These are phyloP conservation scores for Tylopilus balloui DNA, from an alignment of 768 basidiomycete species.

Conservation along the genomic window DNA sequence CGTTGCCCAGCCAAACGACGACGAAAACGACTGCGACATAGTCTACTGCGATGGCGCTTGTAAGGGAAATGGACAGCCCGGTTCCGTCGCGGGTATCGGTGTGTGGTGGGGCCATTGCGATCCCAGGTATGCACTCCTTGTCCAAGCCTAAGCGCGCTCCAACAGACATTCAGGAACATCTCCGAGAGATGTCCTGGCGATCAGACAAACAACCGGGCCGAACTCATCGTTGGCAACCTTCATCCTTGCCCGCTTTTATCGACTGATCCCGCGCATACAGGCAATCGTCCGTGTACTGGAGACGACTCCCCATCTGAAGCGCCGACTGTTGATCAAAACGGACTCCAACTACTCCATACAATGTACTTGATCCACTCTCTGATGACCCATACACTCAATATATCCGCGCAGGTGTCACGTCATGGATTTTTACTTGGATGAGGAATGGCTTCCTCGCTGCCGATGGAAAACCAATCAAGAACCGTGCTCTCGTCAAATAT, in stretches of 20 bases:
- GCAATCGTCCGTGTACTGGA: constrained; percentile 83
- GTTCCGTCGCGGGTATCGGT: constrained; percentile 74
- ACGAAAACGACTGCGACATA: constrained; percentile 36
- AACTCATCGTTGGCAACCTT: constrained; percentile 62
- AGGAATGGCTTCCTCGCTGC: constrained; percentile 46
- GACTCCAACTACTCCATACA: constrained; percentile 84
- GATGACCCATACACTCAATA: constrained; percentile 3
- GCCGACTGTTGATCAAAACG: constrained; percentile 68
- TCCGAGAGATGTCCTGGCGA: constrained; percentile 77
- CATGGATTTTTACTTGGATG: constrained; percentile 70
- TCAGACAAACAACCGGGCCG: constrained; percentile 87
- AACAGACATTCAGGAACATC: constrained; percentile 55
- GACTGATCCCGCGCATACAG: constrained; percentile 44
- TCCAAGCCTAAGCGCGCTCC: not conserved
- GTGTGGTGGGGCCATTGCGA: constrained; percentile 83
- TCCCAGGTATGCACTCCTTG: constrained; percentile 39
- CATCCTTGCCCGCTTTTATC: not conserved
- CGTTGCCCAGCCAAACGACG: constrained; percentile 1
- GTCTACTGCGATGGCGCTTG: constrained; percentile 91
- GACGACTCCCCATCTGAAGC: constrained; percentile 51
- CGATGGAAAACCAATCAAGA: constrained; percentile 60
- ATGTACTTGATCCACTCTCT: constrained; percentile 42
- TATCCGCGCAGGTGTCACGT: constrained; percentile 51
- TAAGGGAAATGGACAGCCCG: constrained; percentile 68
- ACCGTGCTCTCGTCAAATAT: constrained; percentile 67